These are phyloP conservation scores for Debaryomycetaceae sp. DNA, from an alignment of 1,139 yeast species.

Conservation along the genomic window DNA sequence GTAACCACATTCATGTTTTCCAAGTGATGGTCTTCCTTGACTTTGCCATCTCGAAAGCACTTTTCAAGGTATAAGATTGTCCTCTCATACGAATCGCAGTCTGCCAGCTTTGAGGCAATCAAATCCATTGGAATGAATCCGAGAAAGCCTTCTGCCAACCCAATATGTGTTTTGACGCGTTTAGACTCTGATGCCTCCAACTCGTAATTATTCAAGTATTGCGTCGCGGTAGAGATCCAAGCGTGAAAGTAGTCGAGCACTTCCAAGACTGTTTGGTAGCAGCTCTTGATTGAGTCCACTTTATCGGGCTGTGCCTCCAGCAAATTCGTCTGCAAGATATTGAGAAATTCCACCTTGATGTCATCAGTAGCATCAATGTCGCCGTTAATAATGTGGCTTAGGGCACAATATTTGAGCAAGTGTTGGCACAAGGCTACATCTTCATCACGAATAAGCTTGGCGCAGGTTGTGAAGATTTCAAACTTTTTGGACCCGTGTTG, in stretches of 20 bases:
- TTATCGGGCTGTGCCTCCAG: conserved; percentile 36
- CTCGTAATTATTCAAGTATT: conserved; percentile 14
- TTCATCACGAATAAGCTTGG: conserved; percentile 59
- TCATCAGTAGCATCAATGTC: conserved; percentile 32
- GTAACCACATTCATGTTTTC: conserved; percentile 31
- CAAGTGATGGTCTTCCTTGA: conserved; percentile 18
- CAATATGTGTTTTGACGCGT: conserved; percentile 18
- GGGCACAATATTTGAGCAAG: conserved; percentile 68
- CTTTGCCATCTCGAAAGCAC: conserved; percentile 39
- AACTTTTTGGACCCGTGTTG: conserved; percentile 8
- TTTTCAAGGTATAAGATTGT: conserved; percentile 85
- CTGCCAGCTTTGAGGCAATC: conserved; percentile 70
- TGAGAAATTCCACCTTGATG: conserved; percentile 45
- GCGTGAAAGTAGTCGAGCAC: conserved; percentile 77
- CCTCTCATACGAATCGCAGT: conserved; percentile 79
- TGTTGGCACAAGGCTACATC: conserved; percentile 62
- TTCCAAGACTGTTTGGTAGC: conserved; percentile 64
- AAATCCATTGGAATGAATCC: conserved; percentile 51
- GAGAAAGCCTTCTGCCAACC: conserved; percentile 35
- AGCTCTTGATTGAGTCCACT: conserved; percentile 46
- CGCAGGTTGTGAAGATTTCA: conserved; percentile 52
- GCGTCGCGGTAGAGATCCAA: conserved; percentile 45
- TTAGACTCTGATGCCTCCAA: conserved; percentile 10
- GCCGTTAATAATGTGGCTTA: conserved; percentile 53
- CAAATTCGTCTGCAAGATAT: conserved; percentile 41